These are phyloP conservation scores for Paratinospora sagittata DNA, from an alignment of 164 flowering plant genomes.

Conservation along the genomic window DNA sequence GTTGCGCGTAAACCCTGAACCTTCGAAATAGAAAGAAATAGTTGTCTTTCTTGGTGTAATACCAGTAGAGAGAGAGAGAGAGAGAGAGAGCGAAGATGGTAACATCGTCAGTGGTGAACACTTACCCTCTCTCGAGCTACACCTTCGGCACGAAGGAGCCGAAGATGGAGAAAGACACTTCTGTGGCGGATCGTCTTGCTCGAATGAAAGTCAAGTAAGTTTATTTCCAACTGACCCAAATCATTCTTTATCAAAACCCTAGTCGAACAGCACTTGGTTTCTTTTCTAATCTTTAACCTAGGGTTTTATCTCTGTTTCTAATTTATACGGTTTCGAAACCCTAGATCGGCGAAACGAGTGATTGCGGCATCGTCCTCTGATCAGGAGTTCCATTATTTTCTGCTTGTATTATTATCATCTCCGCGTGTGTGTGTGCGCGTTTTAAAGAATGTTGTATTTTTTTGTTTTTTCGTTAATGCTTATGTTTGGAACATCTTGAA, in stretches of 20 bases:
- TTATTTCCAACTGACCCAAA: no score
- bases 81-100: constrained; percentile 11
- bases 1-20: no score
- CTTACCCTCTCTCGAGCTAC: constrained; percentile 90
- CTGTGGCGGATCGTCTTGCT: constrained; percentile 97
- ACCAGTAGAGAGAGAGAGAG: background rate
- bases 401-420: no score
- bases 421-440: no score
- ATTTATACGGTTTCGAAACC: background rate
- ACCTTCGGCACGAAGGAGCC: constrained; percentile 97
- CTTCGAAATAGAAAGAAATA: background rate
- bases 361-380: background rate
- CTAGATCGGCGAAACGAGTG: background rate
- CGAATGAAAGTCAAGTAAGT: constrained; percentile 95
- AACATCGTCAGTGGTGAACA: constrained; percentile 42
- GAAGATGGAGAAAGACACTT: constrained; percentile 97
- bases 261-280: constrained; percentile 7
- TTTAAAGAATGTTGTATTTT: no score
- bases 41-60: background rate
- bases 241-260: constrained; percentile 3
- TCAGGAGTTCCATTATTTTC: no score
- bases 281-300: no score
- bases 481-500: no score
- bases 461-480: no score
- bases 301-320: background rate